phyloP scores from a whole-genome alignment of 768 basidiomycete species.

The Suillus cothurnatus region DNA sequence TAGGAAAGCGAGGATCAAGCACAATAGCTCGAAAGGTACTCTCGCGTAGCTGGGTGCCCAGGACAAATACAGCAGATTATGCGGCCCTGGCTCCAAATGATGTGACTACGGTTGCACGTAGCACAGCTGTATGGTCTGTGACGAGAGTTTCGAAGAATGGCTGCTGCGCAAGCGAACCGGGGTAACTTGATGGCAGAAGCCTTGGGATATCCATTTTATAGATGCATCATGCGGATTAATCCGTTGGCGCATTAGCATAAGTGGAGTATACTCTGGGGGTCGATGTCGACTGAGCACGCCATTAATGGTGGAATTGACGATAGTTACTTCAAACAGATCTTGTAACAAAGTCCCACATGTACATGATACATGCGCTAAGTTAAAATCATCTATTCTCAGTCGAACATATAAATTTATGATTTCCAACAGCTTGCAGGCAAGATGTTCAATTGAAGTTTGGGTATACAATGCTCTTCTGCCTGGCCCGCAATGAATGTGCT shows the following conservation, averaged over 20 bases:
- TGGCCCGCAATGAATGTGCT: too few species aligned
- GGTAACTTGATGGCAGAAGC: background rate
- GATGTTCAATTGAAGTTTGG: too few species aligned
- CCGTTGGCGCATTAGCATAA: too few species aligned
- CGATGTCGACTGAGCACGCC: slow-evolving; percentile 20
- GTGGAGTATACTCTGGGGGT: background rate
- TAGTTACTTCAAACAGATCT: background rate
- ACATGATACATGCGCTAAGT: background rate
- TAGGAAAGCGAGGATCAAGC: background rate
- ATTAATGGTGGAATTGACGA: slow-evolving; percentile 16
- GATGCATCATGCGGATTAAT: background rate
- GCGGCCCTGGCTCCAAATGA: background rate
- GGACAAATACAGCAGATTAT: background rate
- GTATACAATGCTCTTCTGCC: background rate
- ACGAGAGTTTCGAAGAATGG: background rate
- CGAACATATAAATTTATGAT: too few species aligned
- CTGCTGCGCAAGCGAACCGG: background rate
- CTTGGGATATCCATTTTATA: background rate
- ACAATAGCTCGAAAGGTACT: background rate
- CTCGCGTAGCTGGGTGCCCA: background rate
- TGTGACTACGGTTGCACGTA: background rate
- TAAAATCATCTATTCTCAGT: background rate
- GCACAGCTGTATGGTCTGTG: background rate
- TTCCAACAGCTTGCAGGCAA: too few species aligned
- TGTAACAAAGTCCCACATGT: background rate